These are phyloP conservation scores for Ceriops zippeliana DNA, from an alignment of 345 rosid species.

Conservation along the genomic window DNA sequence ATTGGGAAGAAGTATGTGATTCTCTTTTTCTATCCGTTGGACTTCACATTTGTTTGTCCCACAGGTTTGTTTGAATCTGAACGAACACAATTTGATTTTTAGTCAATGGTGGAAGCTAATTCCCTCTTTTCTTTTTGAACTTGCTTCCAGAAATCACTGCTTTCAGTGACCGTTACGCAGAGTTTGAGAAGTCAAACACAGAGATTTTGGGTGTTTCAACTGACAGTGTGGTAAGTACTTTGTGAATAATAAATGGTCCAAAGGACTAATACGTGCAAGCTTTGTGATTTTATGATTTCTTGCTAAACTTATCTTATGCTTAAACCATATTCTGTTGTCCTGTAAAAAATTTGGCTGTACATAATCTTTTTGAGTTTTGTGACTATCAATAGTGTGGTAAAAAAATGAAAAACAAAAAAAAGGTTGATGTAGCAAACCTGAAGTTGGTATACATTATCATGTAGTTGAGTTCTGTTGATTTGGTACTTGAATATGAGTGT, in stretches of 20 bases:
- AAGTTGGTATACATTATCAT: too few relatives aligned
- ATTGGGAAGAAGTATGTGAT: slow-evolving; percentile 97
- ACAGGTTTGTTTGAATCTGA: slow-evolving; percentile 51
- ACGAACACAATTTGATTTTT: slow-evolving; percentile 4
- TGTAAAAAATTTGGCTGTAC: neutral
- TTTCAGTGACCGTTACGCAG: slow-evolving; percentile 82
- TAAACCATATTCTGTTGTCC: neutral
- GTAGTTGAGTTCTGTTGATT: too few relatives aligned
- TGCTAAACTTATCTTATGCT: neutral
- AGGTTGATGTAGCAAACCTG: too few relatives aligned
- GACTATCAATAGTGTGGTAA: neutral
- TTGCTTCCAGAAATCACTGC: slow-evolving; percentile 84
- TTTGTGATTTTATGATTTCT: neutral
- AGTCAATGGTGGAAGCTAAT: slow-evolving; percentile 13
- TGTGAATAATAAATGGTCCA: neutral
- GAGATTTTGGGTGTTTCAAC: slow-evolving; percentile 81
- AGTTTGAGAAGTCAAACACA: slow-evolving; percentile 84
- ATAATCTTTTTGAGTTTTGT: neutral
- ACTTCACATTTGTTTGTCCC: slow-evolving; percentile 97
- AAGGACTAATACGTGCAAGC: neutral
- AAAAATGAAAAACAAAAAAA: neutral
- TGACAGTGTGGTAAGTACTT: slow-evolving; percentile 81
- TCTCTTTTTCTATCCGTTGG: slow-evolving; percentile 97
- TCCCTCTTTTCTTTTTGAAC: neutral
- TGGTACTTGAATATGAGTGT: too few relatives aligned